These are phyloP conservation scores for Lenwebbia sp. DNA, from an alignment of 345 rosid species.

Conservation along the genomic window DNA sequence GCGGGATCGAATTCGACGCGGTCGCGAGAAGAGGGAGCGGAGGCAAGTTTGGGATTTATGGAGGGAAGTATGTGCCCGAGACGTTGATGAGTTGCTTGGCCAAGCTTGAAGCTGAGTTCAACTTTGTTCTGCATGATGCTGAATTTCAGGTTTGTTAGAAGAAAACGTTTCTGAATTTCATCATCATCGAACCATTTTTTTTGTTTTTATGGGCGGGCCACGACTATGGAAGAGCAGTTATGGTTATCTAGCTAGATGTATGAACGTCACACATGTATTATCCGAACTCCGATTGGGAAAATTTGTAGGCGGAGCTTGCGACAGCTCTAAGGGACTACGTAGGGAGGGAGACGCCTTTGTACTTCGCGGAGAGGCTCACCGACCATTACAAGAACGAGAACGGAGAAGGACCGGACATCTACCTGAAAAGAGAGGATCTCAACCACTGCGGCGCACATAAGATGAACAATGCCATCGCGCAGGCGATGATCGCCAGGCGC, in stretches of 20 bases:
- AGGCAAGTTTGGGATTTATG: slow-evolving; percentile 60
- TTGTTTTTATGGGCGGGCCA: background rate
- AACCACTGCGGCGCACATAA: slow-evolving; percentile 74
- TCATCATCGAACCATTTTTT: background rate
- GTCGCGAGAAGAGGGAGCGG: background rate
- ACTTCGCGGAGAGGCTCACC: slow-evolving; percentile 58
- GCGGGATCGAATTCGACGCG: background rate
- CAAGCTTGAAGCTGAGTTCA: slow-evolving; percentile 55
- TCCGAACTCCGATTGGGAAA: background rate
- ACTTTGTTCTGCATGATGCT: slow-evolving; percentile 25
- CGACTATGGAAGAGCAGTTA: background rate
- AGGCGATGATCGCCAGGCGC: slow-evolving; percentile 74
- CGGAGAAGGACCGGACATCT: slow-evolving; percentile 63
- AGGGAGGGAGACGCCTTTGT: slow-evolving; percentile 77
- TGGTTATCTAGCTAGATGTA: background rate
- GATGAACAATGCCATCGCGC: slow-evolving; percentile 81
- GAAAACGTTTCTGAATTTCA: background rate
- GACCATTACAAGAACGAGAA: slow-evolving; percentile 45
- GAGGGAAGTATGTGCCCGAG: slow-evolving; percentile 82
- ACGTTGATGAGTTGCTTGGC: slow-evolving; percentile 33
- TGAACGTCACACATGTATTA: background rate
- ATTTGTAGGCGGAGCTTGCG: slow-evolving; percentile 45
- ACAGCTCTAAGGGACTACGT: slow-evolving; percentile 60
- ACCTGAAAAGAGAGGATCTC: slow-evolving; percentile 80
- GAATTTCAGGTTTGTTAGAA: slow-evolving; percentile 49